These are phyloP conservation scores for Plantago ovata DNA, from an alignment of 257 asterid species.

Conservation along the genomic window DNA sequence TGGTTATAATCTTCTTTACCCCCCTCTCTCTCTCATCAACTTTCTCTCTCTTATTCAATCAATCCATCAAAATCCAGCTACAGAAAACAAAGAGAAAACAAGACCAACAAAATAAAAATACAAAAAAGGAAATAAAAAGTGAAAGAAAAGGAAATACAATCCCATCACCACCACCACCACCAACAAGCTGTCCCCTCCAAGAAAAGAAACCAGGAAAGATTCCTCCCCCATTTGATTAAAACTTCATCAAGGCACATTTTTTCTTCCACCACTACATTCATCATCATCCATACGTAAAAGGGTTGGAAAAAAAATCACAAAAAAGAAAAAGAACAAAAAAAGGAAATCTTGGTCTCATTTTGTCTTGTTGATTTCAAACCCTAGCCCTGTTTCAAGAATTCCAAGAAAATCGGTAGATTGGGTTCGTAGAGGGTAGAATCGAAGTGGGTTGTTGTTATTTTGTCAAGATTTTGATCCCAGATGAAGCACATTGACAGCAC, in stretches of 20 bases:
- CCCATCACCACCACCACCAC: constrained; percentile 34
- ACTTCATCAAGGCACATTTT: constrained; percentile 18
- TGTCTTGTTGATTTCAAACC: constrained; percentile 9
- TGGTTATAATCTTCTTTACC: no score
- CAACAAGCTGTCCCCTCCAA: constrained; percentile 38
- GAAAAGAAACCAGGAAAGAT: constrained; percentile 53
- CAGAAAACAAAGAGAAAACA: constrained; percentile 10
- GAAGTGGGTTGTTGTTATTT: constrained; percentile 24
- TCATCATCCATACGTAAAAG: neutral
- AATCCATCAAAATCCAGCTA: constrained; percentile 24
- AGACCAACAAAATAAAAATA: constrained; percentile 3
- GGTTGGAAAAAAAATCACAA: no score
- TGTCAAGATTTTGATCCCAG: constrained; percentile 26
- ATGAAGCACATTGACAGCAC: constrained; percentile 74
- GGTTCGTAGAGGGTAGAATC: constrained; percentile 14
- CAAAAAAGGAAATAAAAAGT: neutral
- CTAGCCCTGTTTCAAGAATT: constrained; percentile 18
- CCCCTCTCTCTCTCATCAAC: constrained; percentile 39
- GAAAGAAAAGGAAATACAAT: constrained; percentile 3
- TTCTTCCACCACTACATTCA: constrained; percentile 13
- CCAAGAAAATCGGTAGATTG: constrained; percentile 19
- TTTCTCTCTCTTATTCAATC: constrained; percentile 28
- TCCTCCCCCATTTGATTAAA: constrained; percentile 44
- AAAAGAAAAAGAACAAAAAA: neutral
- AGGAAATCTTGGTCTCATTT: neutral